A percentile compares a stretch with the other conserved stretches of the same genome.
These are phyloP conservation scores for Linum trigynum DNA, from an alignment of 345 rosid genomes.

Conservation along the genomic window DNA sequence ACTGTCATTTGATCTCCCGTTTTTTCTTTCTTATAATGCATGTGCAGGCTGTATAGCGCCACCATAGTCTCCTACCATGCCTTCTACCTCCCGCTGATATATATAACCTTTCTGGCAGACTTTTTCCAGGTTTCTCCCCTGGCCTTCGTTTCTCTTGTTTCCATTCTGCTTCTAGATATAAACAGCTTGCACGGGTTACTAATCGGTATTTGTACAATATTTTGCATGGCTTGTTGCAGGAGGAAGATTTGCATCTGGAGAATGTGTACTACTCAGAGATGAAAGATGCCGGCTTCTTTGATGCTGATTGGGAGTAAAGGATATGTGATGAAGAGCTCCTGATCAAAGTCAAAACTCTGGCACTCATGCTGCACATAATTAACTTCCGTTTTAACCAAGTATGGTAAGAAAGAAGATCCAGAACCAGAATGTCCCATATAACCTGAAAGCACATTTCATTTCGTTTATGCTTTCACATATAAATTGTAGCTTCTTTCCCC, in stretches of 20 bases:
- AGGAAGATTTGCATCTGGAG: slow-evolving; percentile 73
- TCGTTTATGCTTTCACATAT: too few species aligned
- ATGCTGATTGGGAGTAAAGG: slow-evolving; percentile 73
- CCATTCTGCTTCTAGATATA: too few species aligned
- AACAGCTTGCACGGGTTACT: not conserved
- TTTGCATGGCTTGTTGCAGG: slow-evolving; percentile 29
- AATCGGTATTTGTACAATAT: not conserved
- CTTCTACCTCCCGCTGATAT: slow-evolving; percentile 75
- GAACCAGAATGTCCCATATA: too few species aligned
- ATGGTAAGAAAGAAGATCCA: too few species aligned
- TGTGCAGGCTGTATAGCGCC: slow-evolving; percentile 63
- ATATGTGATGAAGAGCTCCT: not conserved
- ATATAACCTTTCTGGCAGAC: slow-evolving; percentile 70
- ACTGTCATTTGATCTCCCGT: not conserved
- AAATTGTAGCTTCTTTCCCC: too few species aligned
- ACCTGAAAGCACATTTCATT: too few species aligned
- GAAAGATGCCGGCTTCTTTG: slow-evolving; percentile 94
- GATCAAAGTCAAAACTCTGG: not conserved
- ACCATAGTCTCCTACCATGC: slow-evolving; percentile 67
- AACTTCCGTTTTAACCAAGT: not conserved
- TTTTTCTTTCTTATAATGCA: not conserved
- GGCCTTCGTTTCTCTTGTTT: not conserved
- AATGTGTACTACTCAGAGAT: slow-evolving; percentile 85
- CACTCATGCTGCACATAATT: not conserved
- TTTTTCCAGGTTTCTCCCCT: slow-evolving; percentile 61